Evolutionary conservation across 805 yeast genomes (phyloP).

Genomic region (Saccharomyces jurei): DNA sequence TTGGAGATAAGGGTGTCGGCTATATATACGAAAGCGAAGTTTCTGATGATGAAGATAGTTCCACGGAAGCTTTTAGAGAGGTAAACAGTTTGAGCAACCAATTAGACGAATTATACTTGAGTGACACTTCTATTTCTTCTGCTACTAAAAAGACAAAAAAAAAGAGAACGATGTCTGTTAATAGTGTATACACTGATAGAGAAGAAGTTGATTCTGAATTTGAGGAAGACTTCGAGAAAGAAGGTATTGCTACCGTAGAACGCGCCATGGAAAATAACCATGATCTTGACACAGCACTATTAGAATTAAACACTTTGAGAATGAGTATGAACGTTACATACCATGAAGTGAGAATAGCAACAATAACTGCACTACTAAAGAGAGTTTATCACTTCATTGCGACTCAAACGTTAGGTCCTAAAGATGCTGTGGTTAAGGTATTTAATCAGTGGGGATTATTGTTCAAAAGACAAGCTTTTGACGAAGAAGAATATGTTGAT

Average conservation of each 20-base stretch:
- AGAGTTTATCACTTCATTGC: slow-evolving; percentile 66
- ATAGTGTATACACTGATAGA: slow-evolving; percentile 39
- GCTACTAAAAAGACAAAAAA: slow-evolving; percentile 39
- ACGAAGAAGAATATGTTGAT: slow-evolving; percentile 68
- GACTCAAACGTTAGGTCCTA: slow-evolving; percentile 68
- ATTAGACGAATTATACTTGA: slow-evolving; percentile 40
- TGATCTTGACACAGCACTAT: slow-evolving; percentile 82
- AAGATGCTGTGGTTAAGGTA: slow-evolving; percentile 69
- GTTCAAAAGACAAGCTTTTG: slow-evolving; percentile 80
- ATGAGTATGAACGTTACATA: slow-evolving; percentile 97
- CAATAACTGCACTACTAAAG: slow-evolving; percentile 60
- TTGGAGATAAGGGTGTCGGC: slow-evolving; percentile 33
- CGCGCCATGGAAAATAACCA: slow-evolving; percentile 90
- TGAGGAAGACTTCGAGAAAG: slow-evolving; percentile 72
- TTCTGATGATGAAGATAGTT: slow-evolving; percentile 27
- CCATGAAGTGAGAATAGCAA: slow-evolving; percentile 83
- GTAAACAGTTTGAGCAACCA: slow-evolving; percentile 37
- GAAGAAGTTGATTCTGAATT: slow-evolving; percentile 33
- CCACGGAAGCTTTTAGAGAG: slow-evolving; percentile 17
- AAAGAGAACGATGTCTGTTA: slow-evolving; percentile 36
- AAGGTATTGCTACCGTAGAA: slow-evolving; percentile 89
- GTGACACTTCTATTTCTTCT: slow-evolving; percentile 54
- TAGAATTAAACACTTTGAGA: slow-evolving; percentile 88
- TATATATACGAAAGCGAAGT: slow-evolving; percentile 32
- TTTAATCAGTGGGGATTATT: slow-evolving; percentile 76